phyloP scores from a whole-genome alignment of 257 asterid species.

The Echium plantagineum region DNA sequence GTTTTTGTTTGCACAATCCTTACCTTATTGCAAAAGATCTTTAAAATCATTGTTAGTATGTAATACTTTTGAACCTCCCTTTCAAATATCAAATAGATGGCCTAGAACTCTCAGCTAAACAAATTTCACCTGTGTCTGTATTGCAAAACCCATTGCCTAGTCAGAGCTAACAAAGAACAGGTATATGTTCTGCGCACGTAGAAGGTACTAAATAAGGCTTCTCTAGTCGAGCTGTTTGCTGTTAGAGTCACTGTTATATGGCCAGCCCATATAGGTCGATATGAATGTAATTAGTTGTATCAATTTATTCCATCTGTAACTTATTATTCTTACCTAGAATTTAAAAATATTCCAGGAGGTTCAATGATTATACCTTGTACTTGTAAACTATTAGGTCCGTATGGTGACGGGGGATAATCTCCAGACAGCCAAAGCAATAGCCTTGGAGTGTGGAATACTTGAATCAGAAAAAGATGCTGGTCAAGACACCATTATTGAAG shows the following conservation, averaged over 20 bases:
- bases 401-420: conserved; percentile 96
- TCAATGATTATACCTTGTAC: conserved; percentile 4
- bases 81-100: no score
- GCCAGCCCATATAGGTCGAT: no score
- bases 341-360: neutral
- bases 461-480: conserved; percentile 42
- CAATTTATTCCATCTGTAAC: neutral
- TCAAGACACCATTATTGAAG: conserved; percentile 64
- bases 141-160: no score
- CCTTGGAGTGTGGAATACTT: conserved; percentile 85
- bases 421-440: conserved; percentile 95
- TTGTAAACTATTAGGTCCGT: conserved; percentile 51
- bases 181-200: neutral
- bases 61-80: no score
- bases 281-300: no score
- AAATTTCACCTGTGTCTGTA: no score
- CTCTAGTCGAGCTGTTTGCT: neutral
- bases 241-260: no score
- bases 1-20: no score
- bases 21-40: no score
- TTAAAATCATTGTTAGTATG: no score
- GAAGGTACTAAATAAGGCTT: neutral
- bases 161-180: neutral
- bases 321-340: neutral
- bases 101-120: no score